Evolutionary conservation across 805 yeast species (phyloP), one percentile per base, ranked within the genome.

Genomic region (Pichia thaimueangensis): DNA sequence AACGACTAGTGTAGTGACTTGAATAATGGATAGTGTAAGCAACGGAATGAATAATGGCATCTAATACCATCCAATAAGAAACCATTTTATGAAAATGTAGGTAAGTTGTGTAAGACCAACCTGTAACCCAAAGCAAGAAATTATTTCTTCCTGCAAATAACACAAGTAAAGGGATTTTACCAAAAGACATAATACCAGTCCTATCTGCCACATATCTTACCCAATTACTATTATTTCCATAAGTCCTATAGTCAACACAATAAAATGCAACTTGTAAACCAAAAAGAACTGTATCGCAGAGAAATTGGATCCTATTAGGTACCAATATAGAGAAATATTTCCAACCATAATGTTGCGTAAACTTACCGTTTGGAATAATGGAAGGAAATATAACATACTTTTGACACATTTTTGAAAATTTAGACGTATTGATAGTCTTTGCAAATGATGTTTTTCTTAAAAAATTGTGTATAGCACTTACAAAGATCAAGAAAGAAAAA

Each of bases 61-160:
- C 54, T 22, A 68, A 16, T 39, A 65, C 53, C 56, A 70, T 64
- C 4, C 69, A 66, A 53, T 84, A 86, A 76, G 35, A 24, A 20
- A 32, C 16, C 10, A 32, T 10, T 58, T 72, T 80, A 60, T 86
- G 95, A 53, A 74, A 75, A 21, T 70, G 67, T 52, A 78, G 53
- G 50, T 70, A 71, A 31, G 69, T 57, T 5, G 71, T 48, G 43
- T 62, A 66, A 6, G 58, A 51, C 65, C 72, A 66, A 1, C 74
- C 71, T 12, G 74, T 65, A 19, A 70, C 23, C 58, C 63, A 70
- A 39, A 58, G 59, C 43, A 69, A 54, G 38, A 71, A 56, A 54
- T 68, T 70, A 51, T 70, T 71, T 45, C 74, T 58, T 30, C 77
- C 76, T 6, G 73, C 68, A 53, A 71, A 71, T 29, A 73, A 56